Evolutionary conservation across 768 basidiomycete species (phyloP), one percentile per base, ranked within the genome.

Genomic region (Hysterangium stoloniferum): DNA sequence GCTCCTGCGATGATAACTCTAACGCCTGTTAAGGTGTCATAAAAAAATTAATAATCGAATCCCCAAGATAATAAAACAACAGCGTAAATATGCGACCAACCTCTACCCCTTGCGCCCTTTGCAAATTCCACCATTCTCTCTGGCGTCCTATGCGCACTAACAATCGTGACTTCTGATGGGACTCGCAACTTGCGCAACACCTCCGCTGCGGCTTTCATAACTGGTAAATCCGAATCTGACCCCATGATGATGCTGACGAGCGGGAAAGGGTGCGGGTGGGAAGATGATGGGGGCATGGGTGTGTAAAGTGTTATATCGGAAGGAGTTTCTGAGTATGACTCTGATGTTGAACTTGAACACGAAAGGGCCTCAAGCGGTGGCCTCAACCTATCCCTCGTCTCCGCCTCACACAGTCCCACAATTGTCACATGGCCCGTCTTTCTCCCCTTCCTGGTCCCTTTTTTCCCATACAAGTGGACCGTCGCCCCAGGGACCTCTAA

Each of bases 351-450:
- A 9, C 69, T 59, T 15, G 68, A 68, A 1, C 66, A 67, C 0
- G 86, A 85, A 2, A 89, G 70, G 4, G 79, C 76, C 48, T 75
- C 64, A 15, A 96, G 76, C 36, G 98, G 77, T 2, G 80, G 76
- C 1, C 85, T 76, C n/a, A 98, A 76, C 19, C 84, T 77, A 1
- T 61, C 58, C 43, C 77, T 75, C 1, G 92, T 71, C 50, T 84
- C 74, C 1, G 88, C 84, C 56, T 97, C 93, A 1, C 82, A 86
- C 33, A 78, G 67, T 1, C 85, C 94, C 12, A 91, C 84, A 53
- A 98, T 58, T 17, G 94, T 98, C 61, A 96, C 81, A 64, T 98
- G 96, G 0, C 96, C 96, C 93, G 98, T 96, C 68, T 99, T 99
- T 48, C 96, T 73, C 9, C 93, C 94, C 57, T 83, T 86, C 29